Conservation (phyloP, 805 yeast species). For the Vanderwaltozyma tropicalis region DNA sequence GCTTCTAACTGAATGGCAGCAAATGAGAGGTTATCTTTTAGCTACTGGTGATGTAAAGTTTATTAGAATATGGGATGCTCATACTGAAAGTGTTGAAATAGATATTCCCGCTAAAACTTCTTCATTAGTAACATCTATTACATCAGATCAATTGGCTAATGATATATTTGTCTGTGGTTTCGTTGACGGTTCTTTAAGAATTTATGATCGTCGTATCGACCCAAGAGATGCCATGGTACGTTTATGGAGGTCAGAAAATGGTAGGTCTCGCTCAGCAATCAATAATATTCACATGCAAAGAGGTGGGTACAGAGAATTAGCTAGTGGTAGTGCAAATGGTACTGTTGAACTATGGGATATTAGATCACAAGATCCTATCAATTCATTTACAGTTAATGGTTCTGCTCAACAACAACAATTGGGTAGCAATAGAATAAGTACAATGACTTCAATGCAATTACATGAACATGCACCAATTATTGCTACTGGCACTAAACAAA, state of each 20-base stretch:
- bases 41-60: conserved; percentile 93
- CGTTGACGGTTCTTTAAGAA: conserved; percentile 79
- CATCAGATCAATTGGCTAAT: conserved; percentile 94
- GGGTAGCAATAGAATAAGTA: conserved; percentile 8
- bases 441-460: conserved; percentile 58
- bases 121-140: conserved; percentile 75
- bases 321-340: conserved; percentile 77
- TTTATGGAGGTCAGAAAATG: conserved; percentile 55
- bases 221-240: conserved; percentile 78
- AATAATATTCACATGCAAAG: conserved; percentile 87
- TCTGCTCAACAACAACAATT: background rate
- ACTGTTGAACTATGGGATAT: conserved; percentile 85
- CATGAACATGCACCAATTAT: conserved; percentile 97
- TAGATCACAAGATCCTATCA: conserved; percentile 59
- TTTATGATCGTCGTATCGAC: conserved; percentile 81
- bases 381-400: conserved; percentile 49
- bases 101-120: conserved; percentile 90
- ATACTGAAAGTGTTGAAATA: conserved; percentile 73
- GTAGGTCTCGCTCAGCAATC: conserved; percentile 44
- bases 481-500: conserved; percentile 73
- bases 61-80: conserved; percentile 93
- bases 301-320: conserved; percentile 87
- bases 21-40: conserved; percentile 78
- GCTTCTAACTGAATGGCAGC: conserved; percentile 91
- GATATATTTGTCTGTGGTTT: conserved; percentile 85